These are phyloP conservation scores for Candida tropicalis DNA, from an alignment of 1,139 yeast genomes.

Conservation along the genomic window DNA sequence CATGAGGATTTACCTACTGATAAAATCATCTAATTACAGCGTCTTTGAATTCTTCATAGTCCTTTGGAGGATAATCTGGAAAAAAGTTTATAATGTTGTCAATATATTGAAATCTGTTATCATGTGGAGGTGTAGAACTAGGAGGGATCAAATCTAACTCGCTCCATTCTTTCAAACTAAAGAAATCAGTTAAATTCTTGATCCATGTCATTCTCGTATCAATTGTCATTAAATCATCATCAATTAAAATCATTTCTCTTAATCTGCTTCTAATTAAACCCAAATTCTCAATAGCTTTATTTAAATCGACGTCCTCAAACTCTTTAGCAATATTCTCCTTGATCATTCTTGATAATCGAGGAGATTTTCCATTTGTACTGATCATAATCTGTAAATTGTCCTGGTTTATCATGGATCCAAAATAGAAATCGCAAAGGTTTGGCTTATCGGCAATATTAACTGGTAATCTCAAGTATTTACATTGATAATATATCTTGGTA, in stretches of 20 bases:
- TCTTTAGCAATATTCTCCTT: slow-evolving; percentile 59
- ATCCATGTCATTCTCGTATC: slow-evolving; percentile 76
- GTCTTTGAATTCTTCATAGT: slow-evolving; percentile 32
- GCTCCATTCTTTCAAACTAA: slow-evolving; percentile 64
- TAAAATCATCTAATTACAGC: slow-evolving; percentile 9
- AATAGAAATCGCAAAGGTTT: slow-evolving; percentile 79
- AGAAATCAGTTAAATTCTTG: slow-evolving; percentile 63
- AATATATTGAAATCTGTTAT: slow-evolving; percentile 21
- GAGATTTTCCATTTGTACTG: slow-evolving; percentile 82
- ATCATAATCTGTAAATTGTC: slow-evolving; percentile 85
- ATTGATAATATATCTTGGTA: slow-evolving; percentile 58
- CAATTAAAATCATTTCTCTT: slow-evolving; percentile 41
- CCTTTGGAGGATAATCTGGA: slow-evolving; percentile 46
- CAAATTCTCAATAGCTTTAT: slow-evolving; percentile 64
- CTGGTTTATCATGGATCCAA: slow-evolving; percentile 75
- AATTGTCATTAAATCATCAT: slow-evolving; percentile 55
- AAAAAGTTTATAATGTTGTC: slow-evolving; percentile 36
- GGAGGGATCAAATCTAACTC: slow-evolving; percentile 26
- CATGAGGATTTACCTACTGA: slow-evolving; percentile 55
- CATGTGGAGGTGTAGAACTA: slow-evolving; percentile 15
- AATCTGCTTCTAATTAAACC: slow-evolving; percentile 58
- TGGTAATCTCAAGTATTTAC: slow-evolving; percentile 58
- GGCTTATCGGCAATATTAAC: slow-evolving; percentile 90
- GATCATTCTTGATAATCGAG: slow-evolving; percentile 68
- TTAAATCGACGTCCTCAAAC: slow-evolving; percentile 42